A percentile compares a stretch with the other conserved stretches of the same genome.
Conservation (phyloP, 805 yeast species). For the Myxozyma melibiosi region DNA sequence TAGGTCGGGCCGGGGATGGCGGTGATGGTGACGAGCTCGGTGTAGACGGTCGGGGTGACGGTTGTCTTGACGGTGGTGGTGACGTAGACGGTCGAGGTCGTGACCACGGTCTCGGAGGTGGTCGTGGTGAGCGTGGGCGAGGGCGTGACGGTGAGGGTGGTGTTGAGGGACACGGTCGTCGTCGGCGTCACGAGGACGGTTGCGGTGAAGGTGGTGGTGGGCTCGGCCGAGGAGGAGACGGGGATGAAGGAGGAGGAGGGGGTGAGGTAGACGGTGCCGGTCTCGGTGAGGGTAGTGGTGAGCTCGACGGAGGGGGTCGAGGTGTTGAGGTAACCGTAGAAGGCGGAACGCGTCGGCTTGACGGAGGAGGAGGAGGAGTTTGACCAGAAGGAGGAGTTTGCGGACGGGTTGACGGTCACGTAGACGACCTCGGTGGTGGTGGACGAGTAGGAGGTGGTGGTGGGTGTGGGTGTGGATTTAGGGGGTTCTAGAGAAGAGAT, state of each 20-base stretch:
- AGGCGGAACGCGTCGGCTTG: not conserved
- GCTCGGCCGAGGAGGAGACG: not conserved
- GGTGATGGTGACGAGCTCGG: constrained; percentile 19
- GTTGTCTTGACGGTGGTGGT: constrained; percentile 24
- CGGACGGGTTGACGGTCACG: constrained; percentile 18
- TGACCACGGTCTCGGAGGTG: constrained; percentile 2
- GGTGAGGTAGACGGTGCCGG: constrained; percentile 8
- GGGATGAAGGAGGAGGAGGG: not conserved
- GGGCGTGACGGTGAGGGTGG: constrained; percentile 9
- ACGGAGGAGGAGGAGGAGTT: not conserved
- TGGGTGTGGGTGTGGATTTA: constrained; percentile 4
- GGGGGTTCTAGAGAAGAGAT: constrained; percentile 11
- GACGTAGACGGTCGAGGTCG: constrained; percentile 22
- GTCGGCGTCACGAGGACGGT: constrained; percentile 7
- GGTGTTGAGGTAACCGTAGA: constrained; percentile 2
- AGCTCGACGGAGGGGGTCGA: constrained; percentile 3
- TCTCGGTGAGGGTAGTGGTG: constrained; percentile 9
- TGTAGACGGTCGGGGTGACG: constrained; percentile 23
- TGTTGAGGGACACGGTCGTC: not conserved
- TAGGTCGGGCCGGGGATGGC: constrained; percentile 20
- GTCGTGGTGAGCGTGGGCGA: constrained; percentile 13
- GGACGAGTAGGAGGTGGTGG: constrained; percentile 12
- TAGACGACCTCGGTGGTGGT: constrained; percentile 11
- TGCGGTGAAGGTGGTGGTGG: constrained; percentile 11
- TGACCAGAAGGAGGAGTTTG: not conserved